A percentile compares a stretch with the other conserved stretches of the same genome.
phyloP scores from a whole-genome alignment of 1,284 basidiomycete species.

The Puccinia coronata region DNA sequence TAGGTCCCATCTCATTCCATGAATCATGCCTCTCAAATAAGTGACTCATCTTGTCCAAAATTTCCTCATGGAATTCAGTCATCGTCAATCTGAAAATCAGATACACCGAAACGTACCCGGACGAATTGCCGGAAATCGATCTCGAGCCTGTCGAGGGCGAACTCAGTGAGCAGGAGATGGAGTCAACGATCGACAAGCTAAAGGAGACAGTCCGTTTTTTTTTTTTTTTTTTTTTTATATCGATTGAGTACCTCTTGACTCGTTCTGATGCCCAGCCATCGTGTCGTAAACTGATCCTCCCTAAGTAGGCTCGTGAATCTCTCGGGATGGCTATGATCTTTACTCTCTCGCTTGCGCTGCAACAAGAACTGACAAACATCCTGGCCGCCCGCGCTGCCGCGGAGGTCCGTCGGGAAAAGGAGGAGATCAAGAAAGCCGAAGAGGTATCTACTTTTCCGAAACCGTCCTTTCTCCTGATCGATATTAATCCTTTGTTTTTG shows the following conservation, averaged over 20 bases:
- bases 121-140: conserved; percentile 33
- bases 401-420: conserved; percentile 17
- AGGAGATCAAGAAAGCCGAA: conserved; percentile 27
- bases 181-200: conserved; percentile 21
- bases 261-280: neutral
- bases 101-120: conserved; percentile 29
- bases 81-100: conserved; percentile 35
- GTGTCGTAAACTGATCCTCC: neutral
- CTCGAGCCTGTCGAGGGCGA: conserved; percentile 21
- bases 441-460: neutral
- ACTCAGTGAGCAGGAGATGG: conserved; percentile 4
- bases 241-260: neutral
- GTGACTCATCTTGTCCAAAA: neutral
- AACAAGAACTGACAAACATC: conserved; percentile 35
- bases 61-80: neutral
- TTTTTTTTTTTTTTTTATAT: neutral
- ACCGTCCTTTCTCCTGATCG: neutral
- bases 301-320: conserved; percentile 31
- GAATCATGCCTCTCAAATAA: neutral
- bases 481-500: neutral
- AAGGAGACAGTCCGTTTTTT: conserved; percentile 20
- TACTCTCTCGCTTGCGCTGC: conserved; percentile 32
- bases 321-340: conserved; percentile 45
- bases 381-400: conserved; percentile 5
- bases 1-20: neutral